Evolutionary conservation across 441 rosid genomes (phyloP), one percentile per base, ranked within the genome.

Genomic region (Adansonia madagascariensis): DNA sequence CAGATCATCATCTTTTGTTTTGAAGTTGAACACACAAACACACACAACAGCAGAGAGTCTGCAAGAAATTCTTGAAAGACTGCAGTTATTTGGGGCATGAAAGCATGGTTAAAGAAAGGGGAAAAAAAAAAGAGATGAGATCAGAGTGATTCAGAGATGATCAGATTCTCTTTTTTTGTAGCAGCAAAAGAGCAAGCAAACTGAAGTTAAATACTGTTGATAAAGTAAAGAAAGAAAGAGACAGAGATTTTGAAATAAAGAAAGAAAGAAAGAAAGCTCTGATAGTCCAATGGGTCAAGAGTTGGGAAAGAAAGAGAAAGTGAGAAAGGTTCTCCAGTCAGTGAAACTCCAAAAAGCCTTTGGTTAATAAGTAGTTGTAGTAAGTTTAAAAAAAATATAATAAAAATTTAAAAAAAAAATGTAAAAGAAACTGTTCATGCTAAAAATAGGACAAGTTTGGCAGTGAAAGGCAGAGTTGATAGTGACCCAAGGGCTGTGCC

Each of bases 151-250:
- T 74, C 70, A 55, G 44, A 70, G 17, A 52, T 52, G 7, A 52
- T 52, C 17, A 52, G 14, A 52, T 52, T 52, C 57, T 15, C 18
- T 15, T 52, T 52, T 52, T 3, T 17, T 17, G 17, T 17, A 52
- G 7, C 15, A 15, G 15, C 18, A 15, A 1, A 52, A 14, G 6
- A 20, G 6, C 4, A 80, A 85, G 75, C n/a, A 61, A 82, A 85
- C 90, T 81, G 83, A 15, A 87, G 85, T 86, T 83, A 63, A 73
- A 57, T 68, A 78, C 83, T 82, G 86, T 67, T 27, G 84, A 82
- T 52, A 82, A 82, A 83, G 86, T n/a, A 66, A 50, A 75, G 60
- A 27, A 52, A 18, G 80, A 80, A 77, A 82, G 84, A 78, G 72
- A 17, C 11, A n/a, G 8, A 27, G 31, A 39, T 62, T 50, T 39